Evolutionary conservation across 2,329 filamentous ascomycete genomes (phyloP).

Genomic region (Lecanicillium sp.): DNA sequence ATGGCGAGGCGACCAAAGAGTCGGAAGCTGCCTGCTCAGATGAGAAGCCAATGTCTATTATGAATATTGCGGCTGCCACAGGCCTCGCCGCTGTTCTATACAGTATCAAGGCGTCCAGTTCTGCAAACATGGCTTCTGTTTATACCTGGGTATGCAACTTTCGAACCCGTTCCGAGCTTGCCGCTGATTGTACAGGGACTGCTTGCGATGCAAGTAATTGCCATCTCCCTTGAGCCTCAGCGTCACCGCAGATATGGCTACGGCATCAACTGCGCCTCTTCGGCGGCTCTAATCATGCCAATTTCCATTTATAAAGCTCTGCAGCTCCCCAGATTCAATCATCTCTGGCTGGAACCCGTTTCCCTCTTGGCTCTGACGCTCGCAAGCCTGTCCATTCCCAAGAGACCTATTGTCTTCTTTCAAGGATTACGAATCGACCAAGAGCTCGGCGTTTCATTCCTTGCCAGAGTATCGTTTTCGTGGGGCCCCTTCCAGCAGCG

Average conservation of each 20-base stretch:
- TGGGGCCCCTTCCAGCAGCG: neutral
- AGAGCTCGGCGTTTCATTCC: slow-evolving; percentile 1
- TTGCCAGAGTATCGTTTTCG: neutral
- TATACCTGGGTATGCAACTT: neutral
- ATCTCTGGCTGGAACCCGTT: neutral
- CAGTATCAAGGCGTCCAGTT: neutral
- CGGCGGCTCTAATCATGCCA: neutral
- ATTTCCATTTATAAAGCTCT: neutral
- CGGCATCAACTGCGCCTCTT: neutral
- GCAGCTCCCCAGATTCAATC: neutral
- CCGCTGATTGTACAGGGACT: neutral
- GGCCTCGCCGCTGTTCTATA: neutral
- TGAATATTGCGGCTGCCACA: neutral
- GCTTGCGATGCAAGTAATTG: neutral
- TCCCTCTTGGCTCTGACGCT: neutral
- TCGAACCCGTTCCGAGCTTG: neutral
- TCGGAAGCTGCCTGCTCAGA: slow-evolving; percentile 1
- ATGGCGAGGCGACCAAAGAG: neutral
- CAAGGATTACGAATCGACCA: neutral
- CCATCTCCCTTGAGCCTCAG: neutral
- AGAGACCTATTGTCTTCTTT: neutral
- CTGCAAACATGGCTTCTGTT: neutral
- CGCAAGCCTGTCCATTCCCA: neutral
- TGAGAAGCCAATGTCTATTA: neutral
- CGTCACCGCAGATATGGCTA: neutral